Conservation (phyloP, 805 yeast genomes). For the Metschnikowia corniflorae region DNA sequence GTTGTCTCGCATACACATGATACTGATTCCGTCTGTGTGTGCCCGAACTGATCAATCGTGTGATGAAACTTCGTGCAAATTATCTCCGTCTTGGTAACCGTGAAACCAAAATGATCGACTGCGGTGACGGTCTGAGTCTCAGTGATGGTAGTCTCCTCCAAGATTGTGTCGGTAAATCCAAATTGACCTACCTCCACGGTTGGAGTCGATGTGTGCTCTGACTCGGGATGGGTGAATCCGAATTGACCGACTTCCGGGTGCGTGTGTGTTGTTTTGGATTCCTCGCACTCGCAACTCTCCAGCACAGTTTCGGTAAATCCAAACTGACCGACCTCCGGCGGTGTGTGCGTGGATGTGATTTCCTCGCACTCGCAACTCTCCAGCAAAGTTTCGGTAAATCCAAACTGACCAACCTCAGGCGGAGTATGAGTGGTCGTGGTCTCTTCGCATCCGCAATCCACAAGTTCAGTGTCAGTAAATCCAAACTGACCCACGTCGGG, state of each 20-base stretch:
- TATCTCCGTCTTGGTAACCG: too few relatives aligned
- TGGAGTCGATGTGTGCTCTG: background rate
- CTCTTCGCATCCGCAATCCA: background rate
- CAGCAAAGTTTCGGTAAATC: background rate
- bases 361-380: background rate
- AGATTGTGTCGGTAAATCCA: constrained; percentile 3
- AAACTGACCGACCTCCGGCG: background rate
- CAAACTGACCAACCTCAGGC: constrained; percentile 2
- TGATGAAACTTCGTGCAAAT: too few relatives aligned
- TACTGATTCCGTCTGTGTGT: too few relatives aligned
- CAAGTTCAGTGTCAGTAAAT: background rate
- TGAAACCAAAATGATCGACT: too few relatives aligned
- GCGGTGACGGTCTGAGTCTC: too few relatives aligned
- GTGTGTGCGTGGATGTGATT: background rate
- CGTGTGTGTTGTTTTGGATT: background rate
- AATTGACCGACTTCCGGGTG: constrained; percentile 1
- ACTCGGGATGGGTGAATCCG: background rate
- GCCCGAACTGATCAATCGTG: too few relatives aligned
- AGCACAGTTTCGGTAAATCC: constrained; percentile 2
- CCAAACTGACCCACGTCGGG: constrained; percentile 3
- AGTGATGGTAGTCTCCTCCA: too few relatives aligned
- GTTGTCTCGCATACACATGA: too few relatives aligned
- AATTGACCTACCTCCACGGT: constrained; percentile 1
- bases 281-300: too few relatives aligned
- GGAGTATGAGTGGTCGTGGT: background rate